phyloP scores from a whole-genome alignment of 169 alveolate species.

The Cryptosporidium ryanae region DNA sequence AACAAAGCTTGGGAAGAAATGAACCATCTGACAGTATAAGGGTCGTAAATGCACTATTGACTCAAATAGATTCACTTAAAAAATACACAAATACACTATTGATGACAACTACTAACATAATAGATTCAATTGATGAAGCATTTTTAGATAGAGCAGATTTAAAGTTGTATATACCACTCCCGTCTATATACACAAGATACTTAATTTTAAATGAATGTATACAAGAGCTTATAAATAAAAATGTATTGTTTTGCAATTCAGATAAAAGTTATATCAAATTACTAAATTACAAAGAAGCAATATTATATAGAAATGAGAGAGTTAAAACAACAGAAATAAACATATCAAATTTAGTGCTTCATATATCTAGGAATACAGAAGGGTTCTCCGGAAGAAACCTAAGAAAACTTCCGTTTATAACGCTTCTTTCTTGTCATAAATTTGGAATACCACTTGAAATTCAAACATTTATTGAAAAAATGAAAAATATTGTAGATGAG shows the following conservation, averaged over 20 bases:
- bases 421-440: constrained; percentile 70
- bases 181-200: constrained; percentile 79
- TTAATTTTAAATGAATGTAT: constrained; percentile 81
- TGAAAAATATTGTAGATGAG: constrained; percentile 25
- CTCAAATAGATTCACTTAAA: constrained; percentile 83
- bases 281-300: constrained; percentile 30
- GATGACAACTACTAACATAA: constrained; percentile 83
- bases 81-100: constrained; percentile 80
- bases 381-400: constrained; percentile 83
- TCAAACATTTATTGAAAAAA: constrained; percentile 36
- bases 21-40: constrained; percentile 86
- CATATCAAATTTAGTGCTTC: constrained; percentile 42
- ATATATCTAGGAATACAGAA: constrained; percentile 74
- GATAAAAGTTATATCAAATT: background rate
- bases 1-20: constrained; percentile 79
- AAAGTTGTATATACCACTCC: constrained; percentile 81
- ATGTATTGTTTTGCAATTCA: constrained; percentile 7
- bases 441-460: constrained; percentile 54
- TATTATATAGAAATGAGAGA: background rate
- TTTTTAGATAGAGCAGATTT: constrained; percentile 85
- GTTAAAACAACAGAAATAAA: background rate
- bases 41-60: constrained; percentile 84
- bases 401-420: constrained; percentile 84
- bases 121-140: constrained; percentile 84
- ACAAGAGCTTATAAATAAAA: constrained; percentile 43